These are phyloP conservation scores for Melaleuca alternifolia DNA, from an alignment of 345 rosid species.

Conservation along the genomic window DNA sequence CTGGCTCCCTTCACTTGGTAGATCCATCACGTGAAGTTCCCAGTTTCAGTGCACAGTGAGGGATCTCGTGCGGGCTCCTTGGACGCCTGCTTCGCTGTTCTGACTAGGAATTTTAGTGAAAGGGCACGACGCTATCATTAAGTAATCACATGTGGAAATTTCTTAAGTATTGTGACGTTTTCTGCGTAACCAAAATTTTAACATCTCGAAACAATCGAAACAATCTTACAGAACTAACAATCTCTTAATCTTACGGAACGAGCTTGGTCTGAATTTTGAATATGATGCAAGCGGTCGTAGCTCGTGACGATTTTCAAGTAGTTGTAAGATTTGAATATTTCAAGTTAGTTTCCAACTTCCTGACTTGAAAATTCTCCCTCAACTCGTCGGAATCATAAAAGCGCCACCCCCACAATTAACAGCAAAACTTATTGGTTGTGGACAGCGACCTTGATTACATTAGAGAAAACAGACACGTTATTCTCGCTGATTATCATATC, in stretches of 20 bases:
- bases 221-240: no score
- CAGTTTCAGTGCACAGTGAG: background rate
- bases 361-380: background rate
- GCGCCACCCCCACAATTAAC: background rate
- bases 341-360: no score
- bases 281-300: no score
- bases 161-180: no score
- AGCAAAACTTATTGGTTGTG: background rate
- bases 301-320: no score
- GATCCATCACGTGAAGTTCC: background rate
- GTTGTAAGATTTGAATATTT: no score
- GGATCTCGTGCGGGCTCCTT: background rate
- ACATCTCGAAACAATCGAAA: no score
- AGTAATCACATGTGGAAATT: no score
- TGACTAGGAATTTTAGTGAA: background rate
- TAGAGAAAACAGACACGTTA: background rate
- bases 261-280: no score
- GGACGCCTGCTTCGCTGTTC: background rate
- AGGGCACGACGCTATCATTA: no score
- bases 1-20: background rate
- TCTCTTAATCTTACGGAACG: no score
- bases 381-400: background rate
- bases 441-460: background rate
- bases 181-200: no score
- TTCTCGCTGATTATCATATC: background rate